Conservation (phyloP, 345 rosid genomes). For the Hibiscus syriacus region DNA sequence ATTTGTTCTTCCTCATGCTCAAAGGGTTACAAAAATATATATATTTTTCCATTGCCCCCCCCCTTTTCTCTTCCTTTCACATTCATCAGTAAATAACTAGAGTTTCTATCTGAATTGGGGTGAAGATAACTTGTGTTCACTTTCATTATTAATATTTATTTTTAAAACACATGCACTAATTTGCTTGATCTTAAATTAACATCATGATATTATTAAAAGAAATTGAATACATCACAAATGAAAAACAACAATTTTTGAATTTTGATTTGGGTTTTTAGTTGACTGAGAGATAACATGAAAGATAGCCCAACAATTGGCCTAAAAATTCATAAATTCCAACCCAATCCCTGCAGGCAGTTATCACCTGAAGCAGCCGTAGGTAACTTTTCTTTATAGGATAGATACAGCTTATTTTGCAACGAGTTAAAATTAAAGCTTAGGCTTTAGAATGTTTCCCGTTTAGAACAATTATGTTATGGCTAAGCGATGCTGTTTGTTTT, state of each 20-base stretch:
- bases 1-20: background rate
- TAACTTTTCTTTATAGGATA: background rate
- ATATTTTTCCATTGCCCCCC: too few species aligned
- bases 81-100: background rate
- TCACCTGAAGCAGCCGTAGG: too few species aligned
- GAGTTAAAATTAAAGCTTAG: background rate
- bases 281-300: background rate
- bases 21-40: too few species aligned
- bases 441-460: background rate
- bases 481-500: background rate
- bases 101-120: background rate
- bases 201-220: too few species aligned
- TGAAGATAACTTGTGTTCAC: background rate
- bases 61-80: too few species aligned
- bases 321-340: background rate
- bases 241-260: background rate
- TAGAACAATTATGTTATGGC: background rate
- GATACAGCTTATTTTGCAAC: background rate
- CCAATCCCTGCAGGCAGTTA: background rate
- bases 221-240: too few species aligned
- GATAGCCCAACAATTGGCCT: background rate
- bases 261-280: background rate
- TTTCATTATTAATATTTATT: background rate
- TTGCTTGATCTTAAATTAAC: too few species aligned
- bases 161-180: background rate